Conservation (phyloP, 306 rosid species). For the Senna tora region DNA sequence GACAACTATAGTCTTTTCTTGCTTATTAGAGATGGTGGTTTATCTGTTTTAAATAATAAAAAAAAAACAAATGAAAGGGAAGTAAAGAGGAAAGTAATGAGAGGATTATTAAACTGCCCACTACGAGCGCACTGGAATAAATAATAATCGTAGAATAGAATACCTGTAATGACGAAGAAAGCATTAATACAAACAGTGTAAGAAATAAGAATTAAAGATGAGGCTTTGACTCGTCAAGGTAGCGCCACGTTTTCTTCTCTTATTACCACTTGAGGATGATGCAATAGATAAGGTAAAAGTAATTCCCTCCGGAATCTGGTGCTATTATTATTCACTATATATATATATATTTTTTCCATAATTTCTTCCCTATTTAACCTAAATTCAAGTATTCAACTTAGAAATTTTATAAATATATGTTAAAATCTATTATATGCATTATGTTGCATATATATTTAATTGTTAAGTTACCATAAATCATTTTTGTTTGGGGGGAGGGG, state of each 20-base stretch:
- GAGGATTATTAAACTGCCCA: slow-evolving; percentile 8
- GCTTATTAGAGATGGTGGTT: slow-evolving; percentile 14
- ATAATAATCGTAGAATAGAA: neutral
- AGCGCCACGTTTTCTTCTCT: neutral
- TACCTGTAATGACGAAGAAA: slow-evolving; percentile 12
- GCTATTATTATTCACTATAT: neutral
- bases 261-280: neutral
- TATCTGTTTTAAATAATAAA: neutral
- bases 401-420: neutral
- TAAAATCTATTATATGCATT: too few species aligned
- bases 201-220: neutral
- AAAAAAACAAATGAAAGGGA: slow-evolving; percentile 9
- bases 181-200: slow-evolving; percentile 17
- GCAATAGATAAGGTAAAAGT: neutral
- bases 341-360: neutral
- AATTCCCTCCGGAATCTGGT: neutral
- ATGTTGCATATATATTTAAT: too few species aligned
- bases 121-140: slow-evolving; percentile 12
- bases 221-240: slow-evolving; percentile 1
- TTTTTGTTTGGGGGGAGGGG: neutral
- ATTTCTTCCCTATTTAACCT: too few species aligned
- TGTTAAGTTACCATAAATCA: neutral
- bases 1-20: slow-evolving; percentile 26
- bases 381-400: too few species aligned
- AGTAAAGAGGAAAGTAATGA: slow-evolving; percentile 4